Base-by-base conservation (phyloP, 179 eudicot genomes). In the Amaranthus tricolor region DNA sequence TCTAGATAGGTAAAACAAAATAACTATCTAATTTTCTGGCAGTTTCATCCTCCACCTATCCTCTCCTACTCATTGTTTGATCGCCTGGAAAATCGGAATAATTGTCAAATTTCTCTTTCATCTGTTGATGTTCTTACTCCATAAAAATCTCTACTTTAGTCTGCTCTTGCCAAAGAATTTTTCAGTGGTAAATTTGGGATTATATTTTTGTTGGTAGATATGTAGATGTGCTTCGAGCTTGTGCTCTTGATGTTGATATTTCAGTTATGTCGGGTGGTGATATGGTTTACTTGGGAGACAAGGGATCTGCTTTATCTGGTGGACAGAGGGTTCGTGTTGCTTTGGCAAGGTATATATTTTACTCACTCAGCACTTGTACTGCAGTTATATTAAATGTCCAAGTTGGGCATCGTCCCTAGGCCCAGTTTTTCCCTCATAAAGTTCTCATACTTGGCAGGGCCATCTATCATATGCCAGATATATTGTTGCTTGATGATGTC, bases 301-400 rank as follows among this genome's bases (percentile, higher is more conserved):
- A 89, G 80, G 98, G 98, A 75, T 66, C 86, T 71, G 92, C 92
- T 76, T 81, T 94, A 80, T 94, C 98, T 62, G 98, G 97, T 80
- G 98, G 98, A 71, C 98, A 92, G 82, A 89, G 88, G 84, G 94
- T 96, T 77, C 98, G 98, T 77, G 85, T 94, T 74, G 98, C 97
- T 53, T 88, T 94, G 58, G 97, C 97, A 75, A 94, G 98, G 98
- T 94, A 48, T 16, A 70, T 69, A 55, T 40, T 69, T 67, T 16
- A 57, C 58, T 58, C 71, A 12, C 10, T 67, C 9, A 19, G 59
- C 54, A 45, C 44, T 74, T 68, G 61, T 68, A 44, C 67, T 64
- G 56, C 19, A 43, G 48, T 69, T 68, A 9, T 47, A 17, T 14
- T 9, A 57, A 17, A 62, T 66, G 66, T 68, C 19, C 64, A 21